Base-by-base conservation (phyloP, 2,329 filamentous ascomycete species). In the Trichoderma cornu-damae region DNA sequence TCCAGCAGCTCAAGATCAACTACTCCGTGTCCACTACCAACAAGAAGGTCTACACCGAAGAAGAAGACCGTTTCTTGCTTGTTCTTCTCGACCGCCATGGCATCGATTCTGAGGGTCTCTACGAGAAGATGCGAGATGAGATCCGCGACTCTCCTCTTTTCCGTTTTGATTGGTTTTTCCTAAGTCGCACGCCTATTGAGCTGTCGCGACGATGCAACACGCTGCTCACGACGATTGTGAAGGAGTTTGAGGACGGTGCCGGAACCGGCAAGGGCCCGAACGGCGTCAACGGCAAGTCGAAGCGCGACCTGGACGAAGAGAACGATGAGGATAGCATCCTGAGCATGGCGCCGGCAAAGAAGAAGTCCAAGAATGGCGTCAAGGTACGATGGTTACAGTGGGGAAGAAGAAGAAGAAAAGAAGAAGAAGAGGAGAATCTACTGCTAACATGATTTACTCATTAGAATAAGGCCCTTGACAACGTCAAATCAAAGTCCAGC, bases 41-140 rank as follows among this genome's bases (percentile, higher is more conserved):
- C 82, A 99, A 99, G 78, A 99, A 99, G 77, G 92, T 99, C 1
- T 99, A 99, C 71, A 97, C 92, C 0, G 95, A 99, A 70, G 94
- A 99, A 69, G 94, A 99, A 72, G 94, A 99, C 69, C 85, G 94
- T 3, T 99, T 99, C 75, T 75, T 99, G 52, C 80, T 99, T 32
- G 93, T 99, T 49, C 87, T 96, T 75, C 80, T 99, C 5, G 91
- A 99, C 74, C 89, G 87, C 71, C 88, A 91, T 65, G 94, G 95
- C 6, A 86, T 99, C 34, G 95, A 99, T 69, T 88, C 88, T 1
- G 93, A 97, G 66, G 84, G 84, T 32, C 82, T 99, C 61, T 95
- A 94, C 70, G 94, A 99, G 66, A 87, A 86, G 70, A 96, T 99
- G 68, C 87, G 94, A n/a, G 93, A 97, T 63, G 94, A 97, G 70